A percentile compares a stretch with the other conserved stretches of the same genome.
phyloP scores from a whole-genome alignment of 495 filamentous ascomycete species.

The Chlorociboria aeruginascens region DNA sequence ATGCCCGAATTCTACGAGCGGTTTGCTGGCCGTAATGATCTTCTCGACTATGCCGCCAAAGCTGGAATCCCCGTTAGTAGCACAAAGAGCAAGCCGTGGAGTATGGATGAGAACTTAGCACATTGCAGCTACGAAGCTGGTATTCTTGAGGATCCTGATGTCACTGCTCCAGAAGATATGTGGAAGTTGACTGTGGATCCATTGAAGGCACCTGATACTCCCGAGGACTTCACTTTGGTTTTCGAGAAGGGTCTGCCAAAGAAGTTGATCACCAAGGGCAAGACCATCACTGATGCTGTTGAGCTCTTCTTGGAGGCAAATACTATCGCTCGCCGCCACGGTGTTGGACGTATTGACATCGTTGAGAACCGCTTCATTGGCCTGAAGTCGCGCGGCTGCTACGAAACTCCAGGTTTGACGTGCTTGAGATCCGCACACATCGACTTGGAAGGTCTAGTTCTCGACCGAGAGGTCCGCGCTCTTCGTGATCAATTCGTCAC shows the following conservation, averaged over 20 bases:
- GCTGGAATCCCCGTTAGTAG: slow-evolving; percentile 75
- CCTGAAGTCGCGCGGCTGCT: slow-evolving; percentile 82
- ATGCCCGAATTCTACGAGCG: slow-evolving; percentile 70
- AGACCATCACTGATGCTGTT: slow-evolving; percentile 60
- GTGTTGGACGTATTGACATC: slow-evolving; percentile 84
- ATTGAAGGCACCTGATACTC: slow-evolving; percentile 59
- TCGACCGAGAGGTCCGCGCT: slow-evolving; percentile 74
- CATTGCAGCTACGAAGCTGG: slow-evolving; percentile 90
- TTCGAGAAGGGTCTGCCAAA: slow-evolving; percentile 81
- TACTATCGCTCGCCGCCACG: slow-evolving; percentile 61
- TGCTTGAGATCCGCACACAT: slow-evolving; percentile 63
- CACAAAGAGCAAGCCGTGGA: slow-evolving; percentile 80
- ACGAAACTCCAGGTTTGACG: slow-evolving; percentile 67
- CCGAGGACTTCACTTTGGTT: slow-evolving; percentile 62
- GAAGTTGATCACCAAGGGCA: slow-evolving; percentile 53
- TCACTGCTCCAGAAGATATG: slow-evolving; percentile 62
- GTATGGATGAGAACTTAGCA: slow-evolving; percentile 80
- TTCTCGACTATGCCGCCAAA: slow-evolving; percentile 74
- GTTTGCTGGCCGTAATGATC: slow-evolving; percentile 74
- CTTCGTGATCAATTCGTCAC: slow-evolving; percentile 79
- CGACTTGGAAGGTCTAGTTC: slow-evolving; percentile 72
- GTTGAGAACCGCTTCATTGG: slow-evolving; percentile 84
- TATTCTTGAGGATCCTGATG: slow-evolving; percentile 56
- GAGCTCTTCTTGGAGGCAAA: slow-evolving; percentile 75
- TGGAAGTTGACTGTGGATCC: slow-evolving; percentile 79